A percentile compares a stretch with the other conserved stretches of the same genome.
These are phyloP conservation scores for Graphilbum ipis-grandicollis DNA, from an alignment of 2,329 filamentous ascomycete genomes.

Conservation along the genomic window DNA sequence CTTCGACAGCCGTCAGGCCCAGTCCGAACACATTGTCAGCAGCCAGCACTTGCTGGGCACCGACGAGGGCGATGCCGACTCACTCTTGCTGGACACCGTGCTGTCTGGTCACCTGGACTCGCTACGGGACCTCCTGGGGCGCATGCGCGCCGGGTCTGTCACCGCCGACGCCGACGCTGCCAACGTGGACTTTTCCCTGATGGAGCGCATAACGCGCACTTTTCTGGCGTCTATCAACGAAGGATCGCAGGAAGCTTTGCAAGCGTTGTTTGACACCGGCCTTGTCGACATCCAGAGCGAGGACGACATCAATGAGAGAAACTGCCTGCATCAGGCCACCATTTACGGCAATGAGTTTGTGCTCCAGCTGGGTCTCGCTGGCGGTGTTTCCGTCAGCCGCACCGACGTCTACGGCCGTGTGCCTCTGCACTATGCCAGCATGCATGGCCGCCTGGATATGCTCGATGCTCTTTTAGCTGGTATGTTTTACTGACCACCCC, in stretches of 20 bases:
- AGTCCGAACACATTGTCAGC: conserved; percentile 44
- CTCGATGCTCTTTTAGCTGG: conserved; percentile 54
- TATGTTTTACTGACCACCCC: conserved; percentile 15
- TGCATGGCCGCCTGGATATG: conserved; percentile 81
- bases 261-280: conserved; percentile 60
- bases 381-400: conserved; percentile 57
- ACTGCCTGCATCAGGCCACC: conserved; percentile 89
- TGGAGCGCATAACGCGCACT: conserved; percentile 70
- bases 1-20: conserved; percentile 36
- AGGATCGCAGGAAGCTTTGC: conserved; percentile 59
- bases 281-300: conserved; percentile 83
- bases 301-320: conserved; percentile 94
- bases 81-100: conserved; percentile 73
- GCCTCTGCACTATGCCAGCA: conserved; percentile 87
- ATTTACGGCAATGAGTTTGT: conserved; percentile 79
- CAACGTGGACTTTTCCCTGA: conserved; percentile 33
- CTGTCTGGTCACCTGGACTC: conserved; percentile 63
- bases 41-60: conserved; percentile 51
- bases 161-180: conserved; percentile 19
- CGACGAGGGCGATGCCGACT: conserved; percentile 80
- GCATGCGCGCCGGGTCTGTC: conserved; percentile 40
- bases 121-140: conserved; percentile 63
- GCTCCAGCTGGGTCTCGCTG: conserved; percentile 55
- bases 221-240: conserved; percentile 84
- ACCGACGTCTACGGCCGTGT: conserved; percentile 90